phyloP scores from a whole-genome alignment of 768 basidiomycete species.

The Sistotremastrum suecicum region DNA sequence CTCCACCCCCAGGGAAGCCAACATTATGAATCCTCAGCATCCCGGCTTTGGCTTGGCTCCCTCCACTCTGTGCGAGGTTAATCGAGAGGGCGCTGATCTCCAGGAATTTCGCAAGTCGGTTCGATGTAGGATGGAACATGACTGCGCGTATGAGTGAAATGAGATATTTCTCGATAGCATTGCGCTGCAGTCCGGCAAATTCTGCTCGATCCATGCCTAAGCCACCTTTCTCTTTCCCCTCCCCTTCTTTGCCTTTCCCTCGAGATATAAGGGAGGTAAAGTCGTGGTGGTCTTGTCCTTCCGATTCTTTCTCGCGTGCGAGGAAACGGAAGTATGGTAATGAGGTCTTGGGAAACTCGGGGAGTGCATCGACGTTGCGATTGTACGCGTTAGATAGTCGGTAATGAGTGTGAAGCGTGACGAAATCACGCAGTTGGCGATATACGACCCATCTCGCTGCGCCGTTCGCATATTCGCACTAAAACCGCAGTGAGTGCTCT shows the following conservation, averaged over 20 bases:
- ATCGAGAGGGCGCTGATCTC: constrained; percentile 86
- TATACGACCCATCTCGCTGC: constrained; percentile 91
- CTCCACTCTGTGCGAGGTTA: constrained; percentile 63
- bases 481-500: constrained; percentile 6
- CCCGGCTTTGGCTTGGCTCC: constrained; percentile 85
- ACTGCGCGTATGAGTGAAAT: constrained; percentile 80
- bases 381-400: constrained; percentile 70
- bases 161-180: constrained; percentile 77
- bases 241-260: constrained; percentile 31
- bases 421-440: constrained; percentile 82
- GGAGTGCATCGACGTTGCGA: constrained; percentile 59
- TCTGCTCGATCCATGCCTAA: constrained; percentile 45
- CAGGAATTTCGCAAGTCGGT: constrained; percentile 79
- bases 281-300: constrained; percentile 15
- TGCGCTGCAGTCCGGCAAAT: constrained; percentile 71
- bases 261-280: constrained; percentile 50
- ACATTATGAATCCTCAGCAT: constrained; percentile 48
- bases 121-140: constrained; percentile 91
- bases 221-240: constrained; percentile 30
- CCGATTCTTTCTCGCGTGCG: background rate
- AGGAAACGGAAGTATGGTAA: background rate
- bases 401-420: constrained; percentile 84
- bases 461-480: constrained; percentile 91
- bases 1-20: constrained; percentile 26
- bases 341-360: constrained; percentile 74